A percentile compares a stretch with the other conserved stretches of the same genome.
Conservation (phyloP, 2,329 filamentous ascomycete genomes). For the Thielaviopsis musarum region DNA sequence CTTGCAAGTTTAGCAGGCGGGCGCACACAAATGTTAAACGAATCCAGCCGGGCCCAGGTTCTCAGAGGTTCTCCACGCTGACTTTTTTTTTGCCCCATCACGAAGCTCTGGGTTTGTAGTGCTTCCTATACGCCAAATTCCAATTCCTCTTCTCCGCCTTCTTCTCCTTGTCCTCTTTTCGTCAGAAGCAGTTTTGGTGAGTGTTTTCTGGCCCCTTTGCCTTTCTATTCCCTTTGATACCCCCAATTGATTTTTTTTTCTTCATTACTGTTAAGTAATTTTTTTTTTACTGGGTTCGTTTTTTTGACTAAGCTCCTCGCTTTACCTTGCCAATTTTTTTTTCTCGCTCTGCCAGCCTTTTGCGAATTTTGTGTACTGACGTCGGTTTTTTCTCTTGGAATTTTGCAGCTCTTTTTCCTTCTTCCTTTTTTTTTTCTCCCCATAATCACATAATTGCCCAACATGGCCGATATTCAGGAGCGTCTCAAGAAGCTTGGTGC, state of each 20-base stretch:
- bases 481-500: constrained; percentile 42
- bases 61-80: neutral
- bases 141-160: constrained; percentile 1
- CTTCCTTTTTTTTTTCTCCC: constrained; percentile 14
- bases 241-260: neutral
- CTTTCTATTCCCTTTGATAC: neutral
- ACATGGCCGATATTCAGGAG: constrained; percentile 40
- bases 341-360: constrained; percentile 14
- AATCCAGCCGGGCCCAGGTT: neutral
- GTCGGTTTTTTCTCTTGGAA: constrained; percentile 14
- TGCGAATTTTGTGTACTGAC: constrained; percentile 17
- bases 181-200: constrained; percentile 8
- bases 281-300: neutral
- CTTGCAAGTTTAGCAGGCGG: neutral
- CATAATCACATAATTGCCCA: constrained; percentile 18
- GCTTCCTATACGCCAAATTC: constrained; percentile 1
- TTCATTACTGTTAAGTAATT: neutral
- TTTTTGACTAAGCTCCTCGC: neutral
- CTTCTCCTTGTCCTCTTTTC: constrained; percentile 1
- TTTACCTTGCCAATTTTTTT: constrained; percentile 1
- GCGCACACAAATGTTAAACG: constrained; percentile 5
- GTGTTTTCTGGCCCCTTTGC: constrained; percentile 1
- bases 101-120: constrained; percentile 3
- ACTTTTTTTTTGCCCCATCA: constrained; percentile 5
- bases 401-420: constrained; percentile 9